Evolutionary conservation across 495 filamentous ascomycete genomes (phyloP).

Genomic region (Neurospora sp.): DNA sequence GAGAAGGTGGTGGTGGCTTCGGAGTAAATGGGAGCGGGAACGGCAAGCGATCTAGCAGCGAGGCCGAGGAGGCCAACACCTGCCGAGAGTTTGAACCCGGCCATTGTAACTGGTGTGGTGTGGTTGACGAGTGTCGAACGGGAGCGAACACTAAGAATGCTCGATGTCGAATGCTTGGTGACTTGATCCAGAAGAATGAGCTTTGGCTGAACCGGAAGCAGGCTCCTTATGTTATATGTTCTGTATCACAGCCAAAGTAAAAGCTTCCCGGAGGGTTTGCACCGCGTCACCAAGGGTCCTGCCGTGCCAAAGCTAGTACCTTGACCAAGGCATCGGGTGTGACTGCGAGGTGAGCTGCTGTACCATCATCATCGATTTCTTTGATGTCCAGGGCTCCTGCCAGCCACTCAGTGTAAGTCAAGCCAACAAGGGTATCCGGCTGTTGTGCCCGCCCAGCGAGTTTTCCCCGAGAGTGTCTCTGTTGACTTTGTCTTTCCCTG

Average conservation of each 20-base stretch:
- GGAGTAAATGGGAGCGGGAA: conserved; percentile 29
- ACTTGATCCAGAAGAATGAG: neutral
- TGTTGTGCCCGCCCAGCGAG: neutral
- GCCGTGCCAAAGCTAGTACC: neutral
- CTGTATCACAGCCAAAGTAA: neutral
- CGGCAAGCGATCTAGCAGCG: conserved; percentile 7
- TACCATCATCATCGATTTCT: neutral
- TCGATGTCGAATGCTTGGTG: neutral
- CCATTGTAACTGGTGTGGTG: conserved; percentile 4
- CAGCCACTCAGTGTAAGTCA: neutral
- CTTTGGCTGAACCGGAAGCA: neutral
- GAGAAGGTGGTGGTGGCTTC: conserved; percentile 27
- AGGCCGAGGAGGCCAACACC: conserved; percentile 15
- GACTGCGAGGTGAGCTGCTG: neutral
- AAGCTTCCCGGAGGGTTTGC: neutral
- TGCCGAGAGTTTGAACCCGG: conserved; percentile 6
- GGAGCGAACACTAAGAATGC: neutral
- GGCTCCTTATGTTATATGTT: neutral
- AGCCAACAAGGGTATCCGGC: neutral
- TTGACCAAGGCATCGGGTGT: neutral
- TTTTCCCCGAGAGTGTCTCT: neutral
- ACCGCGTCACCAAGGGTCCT: neutral
- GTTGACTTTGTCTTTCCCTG: neutral
- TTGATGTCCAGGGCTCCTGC: neutral
- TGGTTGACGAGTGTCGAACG: neutral